Evolutionary conservation across 306 rosid species (phyloP), one percentile per base, ranked within the genome.

Genomic region (Lathyrus oleraceus): DNA sequence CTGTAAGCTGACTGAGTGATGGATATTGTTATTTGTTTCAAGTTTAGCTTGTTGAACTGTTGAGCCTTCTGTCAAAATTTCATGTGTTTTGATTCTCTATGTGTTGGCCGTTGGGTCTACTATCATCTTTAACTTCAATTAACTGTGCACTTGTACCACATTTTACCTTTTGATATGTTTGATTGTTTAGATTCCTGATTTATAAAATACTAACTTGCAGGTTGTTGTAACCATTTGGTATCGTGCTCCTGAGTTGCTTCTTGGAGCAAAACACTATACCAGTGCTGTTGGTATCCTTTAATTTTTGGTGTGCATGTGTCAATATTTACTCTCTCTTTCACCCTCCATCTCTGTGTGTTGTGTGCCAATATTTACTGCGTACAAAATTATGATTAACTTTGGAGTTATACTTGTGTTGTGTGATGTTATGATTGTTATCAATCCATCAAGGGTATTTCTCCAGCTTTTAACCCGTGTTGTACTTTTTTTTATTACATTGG

Each of bases 181-280:
- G 78, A 11, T 75, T 11, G 61, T 52, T 72, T 66, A 39, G 16
- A 36, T 69, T 78, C 64, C 62, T 74, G 19, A 62, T 58, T 71
- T 67, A 32, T 68, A 69, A 51, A 28, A 67, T 60, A 43, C 28
- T 64, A 73, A 61, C 64, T 52, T 79, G 81, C 87, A 93, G 98
- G 98, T 93, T 60, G 98, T 93, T 76, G 98, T 93, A 74, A 93
- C 98, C 70, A 93, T 93, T 74, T 93, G 98, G 98, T 93, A 93
- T 80, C 97, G 98, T 61, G 98, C 98, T 43, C 98, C 98, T 35
- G 98, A 93, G 80, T 84, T 93, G 88, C 98, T 93, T 71, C 98
- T 93, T 74, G 98, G 98, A 75, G 98, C 97, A 47, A 93, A 90
- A 80, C 98, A 93, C 74, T 93, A 93, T 62, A 93, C 98, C 71